Base-by-base conservation (phyloP, 768 basidiomycete species). In the Lactarius tabidus region DNA sequence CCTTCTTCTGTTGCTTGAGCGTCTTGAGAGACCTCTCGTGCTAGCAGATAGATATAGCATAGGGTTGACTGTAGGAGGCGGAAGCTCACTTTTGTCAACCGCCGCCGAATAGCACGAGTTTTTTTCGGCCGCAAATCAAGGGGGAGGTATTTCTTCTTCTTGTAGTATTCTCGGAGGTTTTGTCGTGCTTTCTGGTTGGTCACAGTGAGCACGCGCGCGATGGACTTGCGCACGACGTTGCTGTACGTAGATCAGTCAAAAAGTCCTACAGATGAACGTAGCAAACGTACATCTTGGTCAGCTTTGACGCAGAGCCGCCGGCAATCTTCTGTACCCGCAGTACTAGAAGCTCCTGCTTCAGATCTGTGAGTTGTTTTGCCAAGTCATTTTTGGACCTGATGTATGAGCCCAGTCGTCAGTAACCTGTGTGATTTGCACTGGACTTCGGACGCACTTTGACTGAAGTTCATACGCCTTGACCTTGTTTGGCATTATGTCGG, bases 321-420 rank as follows among this genome's bases (percentile, higher is more conserved):
- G 93, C 91, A 74, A 96, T 93, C 86, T 98, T 98, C 85, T 97
- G 94, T 69, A 99, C 97, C 74, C 96, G 89, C 78, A 99, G 85
- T 74, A 83, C 82, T 69, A 93, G 84, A 73, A 98, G 91, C 86
- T 99, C 97, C 67, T 81, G 86, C 89, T 95, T 98, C 81, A 99
- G 85, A 79, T 98, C 97, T 59, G 78, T 77, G 67, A 98, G 86
- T 79, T 97, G 93, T 80, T 95, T 95, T 70, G 86, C 80, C 82
- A 98, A 88, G 85, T 98, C 96, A 81, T 88, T 91, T 84, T 97
- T 98, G 69, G 90, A 91, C 87, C 95, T 95, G 73, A 15, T 35
- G 12, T 57, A 57, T 17, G 26, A 29, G 39, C 31, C 51, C 29
- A 26, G 28, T 59, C 15, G 10, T 60, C 31, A 48, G 45, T 29